These are phyloP conservation scores for Erodium moschatum DNA, from an alignment of 441 rosid genomes.

Conservation along the genomic window DNA sequence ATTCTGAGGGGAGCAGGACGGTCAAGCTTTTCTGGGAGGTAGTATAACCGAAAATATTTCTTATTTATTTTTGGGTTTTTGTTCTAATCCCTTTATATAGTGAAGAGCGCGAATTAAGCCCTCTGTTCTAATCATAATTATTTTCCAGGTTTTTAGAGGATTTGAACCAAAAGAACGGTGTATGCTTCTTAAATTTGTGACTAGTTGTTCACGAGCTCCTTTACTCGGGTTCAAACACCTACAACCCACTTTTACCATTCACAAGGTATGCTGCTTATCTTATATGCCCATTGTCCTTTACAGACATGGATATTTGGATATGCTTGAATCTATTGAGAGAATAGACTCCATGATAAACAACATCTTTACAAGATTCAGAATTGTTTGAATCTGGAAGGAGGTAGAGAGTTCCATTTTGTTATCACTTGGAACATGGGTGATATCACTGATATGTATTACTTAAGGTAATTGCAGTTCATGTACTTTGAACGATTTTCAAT, in stretches of 20 bases:
- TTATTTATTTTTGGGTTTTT: constrained; percentile 8
- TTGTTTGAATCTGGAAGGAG: too few species aligned
- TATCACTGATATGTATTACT: too few species aligned
- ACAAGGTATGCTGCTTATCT: constrained; percentile 48
- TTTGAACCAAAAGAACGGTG: constrained; percentile 87
- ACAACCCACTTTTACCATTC: constrained; percentile 91
- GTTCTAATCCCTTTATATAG: neutral
- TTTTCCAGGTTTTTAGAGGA: constrained; percentile 70
- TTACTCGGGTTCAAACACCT: constrained; percentile 89
- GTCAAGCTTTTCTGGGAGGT: constrained; percentile 98
- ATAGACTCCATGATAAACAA: neutral
- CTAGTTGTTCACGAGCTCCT: constrained; percentile 97
- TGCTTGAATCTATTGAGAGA: neutral
- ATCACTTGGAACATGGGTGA: too few species aligned
- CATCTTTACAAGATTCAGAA: neutral
- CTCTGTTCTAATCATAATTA: neutral
- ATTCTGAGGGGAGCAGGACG: constrained; percentile 77
- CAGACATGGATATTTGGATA: constrained; percentile 3
- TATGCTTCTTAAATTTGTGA: constrained; percentile 91
- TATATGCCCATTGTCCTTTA: neutral
- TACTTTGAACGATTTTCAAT: too few species aligned
- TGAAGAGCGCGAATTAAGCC: constrained; percentile 3
- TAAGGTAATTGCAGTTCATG: too few species aligned
- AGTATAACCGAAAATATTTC: constrained; percentile 20
- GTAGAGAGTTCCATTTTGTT: too few species aligned